A percentile compares a stretch with the other conserved stretches of the same genome.
phyloP scores from a whole-genome alignment of 371 early-diverging fungal genomes.

The Zychaea mexicana region DNA sequence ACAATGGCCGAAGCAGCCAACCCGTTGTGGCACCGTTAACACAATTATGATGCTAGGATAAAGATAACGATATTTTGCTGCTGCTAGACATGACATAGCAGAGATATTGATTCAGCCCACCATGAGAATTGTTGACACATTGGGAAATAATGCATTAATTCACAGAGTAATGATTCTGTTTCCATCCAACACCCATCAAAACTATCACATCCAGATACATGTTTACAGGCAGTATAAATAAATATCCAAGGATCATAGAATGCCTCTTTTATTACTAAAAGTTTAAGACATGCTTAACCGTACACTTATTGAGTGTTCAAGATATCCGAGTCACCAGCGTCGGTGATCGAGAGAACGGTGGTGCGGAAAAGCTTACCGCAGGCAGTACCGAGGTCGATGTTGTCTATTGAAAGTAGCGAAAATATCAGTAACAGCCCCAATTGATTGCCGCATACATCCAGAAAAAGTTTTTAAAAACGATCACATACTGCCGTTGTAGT shows the following conservation, averaged over 20 bases:
- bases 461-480: neutral
- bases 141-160: too few species aligned
- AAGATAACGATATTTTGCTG: too few species aligned
- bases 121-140: too few species aligned
- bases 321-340: conserved; percentile 94
- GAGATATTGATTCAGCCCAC: too few species aligned
- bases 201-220: too few species aligned
- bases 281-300: neutral
- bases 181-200: too few species aligned
- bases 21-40: too few species aligned
- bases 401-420: conserved; percentile 60
- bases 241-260: neutral
- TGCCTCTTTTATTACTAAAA: conserved; percentile 8
- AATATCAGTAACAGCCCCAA: neutral
- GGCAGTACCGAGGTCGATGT: conserved; percentile 99
- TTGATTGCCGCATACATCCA: neutral
- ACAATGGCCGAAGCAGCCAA: too few species aligned
- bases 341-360: conserved; percentile 92
- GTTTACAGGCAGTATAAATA: too few species aligned
- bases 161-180: too few species aligned
- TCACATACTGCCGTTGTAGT: conserved; percentile 89
- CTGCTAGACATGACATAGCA: too few species aligned
- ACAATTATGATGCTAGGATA: too few species aligned
- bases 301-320: conserved; percentile 44
- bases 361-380: conserved; percentile 99